These are phyloP conservation scores for Anthoceros angustus DNA, from an alignment of 225 moss, liverwort and hornwort genomes.

Conservation along the genomic window DNA sequence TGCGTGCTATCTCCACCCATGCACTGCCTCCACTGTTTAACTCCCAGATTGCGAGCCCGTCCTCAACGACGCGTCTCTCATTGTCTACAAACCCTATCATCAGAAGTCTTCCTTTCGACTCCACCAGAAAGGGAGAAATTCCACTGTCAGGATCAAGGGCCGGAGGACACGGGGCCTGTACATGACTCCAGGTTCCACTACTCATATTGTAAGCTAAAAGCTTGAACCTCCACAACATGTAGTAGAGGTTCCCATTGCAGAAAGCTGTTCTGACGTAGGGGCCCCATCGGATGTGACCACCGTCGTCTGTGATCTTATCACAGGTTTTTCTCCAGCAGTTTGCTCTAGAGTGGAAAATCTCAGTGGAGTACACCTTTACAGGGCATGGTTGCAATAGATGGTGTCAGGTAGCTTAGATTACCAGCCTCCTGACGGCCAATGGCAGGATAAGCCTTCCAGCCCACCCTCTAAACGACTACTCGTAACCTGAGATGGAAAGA, in stretches of 20 bases:
- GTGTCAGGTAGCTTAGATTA: no score
- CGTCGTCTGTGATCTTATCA: constrained; percentile 25
- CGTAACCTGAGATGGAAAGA: no score
- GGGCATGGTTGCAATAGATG: constrained; percentile 13
- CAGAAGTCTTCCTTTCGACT: constrained; percentile 32
- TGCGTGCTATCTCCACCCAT: constrained; percentile 27
- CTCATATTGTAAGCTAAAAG: constrained; percentile 37
- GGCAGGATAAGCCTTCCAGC: no score
- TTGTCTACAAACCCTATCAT: constrained; percentile 30
- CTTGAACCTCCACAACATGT: constrained; percentile 20
- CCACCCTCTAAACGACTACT: no score
- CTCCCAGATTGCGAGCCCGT: constrained; percentile 39
- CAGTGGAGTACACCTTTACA: constrained; percentile 34
- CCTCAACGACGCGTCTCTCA: constrained; percentile 15
- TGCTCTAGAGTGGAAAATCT: constrained; percentile 40
- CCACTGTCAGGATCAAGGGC: constrained; percentile 30
- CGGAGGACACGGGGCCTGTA: constrained; percentile 22
- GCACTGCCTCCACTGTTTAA: constrained; percentile 19
- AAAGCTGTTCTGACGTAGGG: constrained; percentile 33
- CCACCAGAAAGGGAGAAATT: constrained; percentile 38
- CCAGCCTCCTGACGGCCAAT: no score
- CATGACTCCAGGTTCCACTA: constrained; percentile 28
- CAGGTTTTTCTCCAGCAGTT: constrained; percentile 42
- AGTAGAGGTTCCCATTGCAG: constrained; percentile 35
- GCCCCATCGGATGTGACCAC: constrained; percentile 34